phyloP scores from a whole-genome alignment of 1,284 basidiomycete genomes.

The Ustilago shanxiensis region DNA sequence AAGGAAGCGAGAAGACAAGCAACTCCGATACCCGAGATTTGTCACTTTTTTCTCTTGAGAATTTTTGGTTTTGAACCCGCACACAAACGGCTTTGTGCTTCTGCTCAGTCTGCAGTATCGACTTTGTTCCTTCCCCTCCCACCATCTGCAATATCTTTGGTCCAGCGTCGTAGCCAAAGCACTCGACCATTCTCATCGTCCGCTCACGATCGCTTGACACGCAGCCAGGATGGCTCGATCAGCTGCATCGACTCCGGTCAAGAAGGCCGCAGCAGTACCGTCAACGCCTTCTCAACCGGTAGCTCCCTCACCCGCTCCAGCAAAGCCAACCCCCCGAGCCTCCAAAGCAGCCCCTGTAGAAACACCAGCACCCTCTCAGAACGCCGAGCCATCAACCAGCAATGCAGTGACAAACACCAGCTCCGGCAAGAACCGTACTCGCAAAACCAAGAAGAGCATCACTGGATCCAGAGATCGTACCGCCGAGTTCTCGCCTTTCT shows the following conservation, averaged over 20 bases:
- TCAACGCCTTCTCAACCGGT: constrained; percentile 17
- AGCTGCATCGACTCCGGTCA: constrained; percentile 26
- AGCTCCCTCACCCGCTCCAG: constrained; percentile 3
- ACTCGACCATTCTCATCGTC: no score
- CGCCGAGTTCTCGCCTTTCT: constrained; percentile 38
- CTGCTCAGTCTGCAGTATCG: background rate
- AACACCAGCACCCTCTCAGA: constrained; percentile 2
- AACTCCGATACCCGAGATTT: background rate
- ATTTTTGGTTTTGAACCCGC: constrained; percentile 9
- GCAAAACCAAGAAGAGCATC: constrained; percentile 35
- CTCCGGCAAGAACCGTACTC: constrained; percentile 17
- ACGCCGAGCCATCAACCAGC: constrained; percentile 21
- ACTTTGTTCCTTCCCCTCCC: background rate
- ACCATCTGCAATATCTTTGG: background rate
- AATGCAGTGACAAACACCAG: constrained; percentile 9
- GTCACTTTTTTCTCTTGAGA: constrained; percentile 3
- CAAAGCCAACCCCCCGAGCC: constrained; percentile 14
- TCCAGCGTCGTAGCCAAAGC: no score
- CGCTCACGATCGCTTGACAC: background rate
- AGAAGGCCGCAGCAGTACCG: constrained; percentile 21
- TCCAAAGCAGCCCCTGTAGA: constrained; percentile 8
- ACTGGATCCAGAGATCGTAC: constrained; percentile 19
- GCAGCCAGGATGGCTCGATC: constrained; percentile 25
- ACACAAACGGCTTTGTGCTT: background rate
- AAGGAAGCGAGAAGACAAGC: background rate